phyloP scores from a whole-genome alignment of 208 protist genomes.

The Phytomonas francai region DNA sequence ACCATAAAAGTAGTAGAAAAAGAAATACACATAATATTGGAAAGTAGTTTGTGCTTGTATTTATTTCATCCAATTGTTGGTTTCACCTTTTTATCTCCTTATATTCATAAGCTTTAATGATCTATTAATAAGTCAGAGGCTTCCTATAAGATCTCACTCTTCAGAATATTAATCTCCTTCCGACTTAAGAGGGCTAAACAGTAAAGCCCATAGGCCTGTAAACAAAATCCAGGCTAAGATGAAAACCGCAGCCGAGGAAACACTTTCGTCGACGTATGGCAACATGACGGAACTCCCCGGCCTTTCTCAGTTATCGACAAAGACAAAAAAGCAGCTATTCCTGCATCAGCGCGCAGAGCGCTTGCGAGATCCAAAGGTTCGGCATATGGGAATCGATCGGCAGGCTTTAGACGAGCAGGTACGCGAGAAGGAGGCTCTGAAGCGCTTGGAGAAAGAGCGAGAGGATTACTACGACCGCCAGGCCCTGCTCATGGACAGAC shows the following conservation, averaged over 20 bases:
- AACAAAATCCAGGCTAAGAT: background rate
- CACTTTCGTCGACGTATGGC: background rate
- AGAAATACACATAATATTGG: background rate
- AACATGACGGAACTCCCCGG: background rate
- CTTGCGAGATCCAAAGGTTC: constrained; percentile 85
- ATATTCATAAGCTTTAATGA: background rate
- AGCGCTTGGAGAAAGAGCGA: constrained; percentile 75
- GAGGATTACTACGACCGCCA: constrained; percentile 85
- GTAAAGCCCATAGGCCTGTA: background rate
- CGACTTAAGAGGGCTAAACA: background rate
- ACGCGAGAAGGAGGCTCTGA: constrained; percentile 79
- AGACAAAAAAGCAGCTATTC: constrained; percentile 77
- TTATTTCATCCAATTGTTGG: constrained; percentile 4
- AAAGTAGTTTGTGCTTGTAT: background rate
- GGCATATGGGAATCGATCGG: constrained; percentile 89
- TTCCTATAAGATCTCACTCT: background rate
- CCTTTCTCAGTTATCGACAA: constrained; percentile 2
- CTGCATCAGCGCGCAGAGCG: constrained; percentile 85
- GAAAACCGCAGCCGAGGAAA: background rate
- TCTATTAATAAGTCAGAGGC: background rate
- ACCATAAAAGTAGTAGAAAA: background rate
- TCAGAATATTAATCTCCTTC: background rate
- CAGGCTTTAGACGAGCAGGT: constrained; percentile 88
- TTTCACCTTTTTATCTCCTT: constrained; percentile 5
- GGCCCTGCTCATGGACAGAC: constrained; percentile 82